Base-by-base conservation (phyloP, 1,139 yeast species). In the Saccharomyces hybrid region DNA sequence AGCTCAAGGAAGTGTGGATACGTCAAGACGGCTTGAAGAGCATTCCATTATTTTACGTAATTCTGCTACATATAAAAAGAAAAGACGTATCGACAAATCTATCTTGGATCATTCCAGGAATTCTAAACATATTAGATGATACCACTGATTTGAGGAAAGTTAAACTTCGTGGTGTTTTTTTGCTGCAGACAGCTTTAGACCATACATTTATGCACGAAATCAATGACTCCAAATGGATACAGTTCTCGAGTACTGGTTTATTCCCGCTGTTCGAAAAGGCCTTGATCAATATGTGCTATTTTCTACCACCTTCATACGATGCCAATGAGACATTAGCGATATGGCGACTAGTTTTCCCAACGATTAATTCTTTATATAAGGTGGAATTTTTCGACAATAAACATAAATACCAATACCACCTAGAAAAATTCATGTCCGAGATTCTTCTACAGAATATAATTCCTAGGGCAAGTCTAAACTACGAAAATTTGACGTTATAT, bases 91-190 rank as follows among this genome's bases (percentile, higher is more conserved):
- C 70, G 3, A 47, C 62, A 1, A 64, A 67, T 54, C 47, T 68
- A 26, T 59, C 67, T 61, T 68, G 72, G 72, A 64, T 68, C 13
- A 62, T 61, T 5, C 71, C 72, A 4, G 70, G 68, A 4, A 64
- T 68, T n/a, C 53, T 67, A 25, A 67, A 67, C 53, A 51, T 67
- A 8, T 42, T 68, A 47, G 71, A 67, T 50, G 67, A 66, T 51
- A 62, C 68, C 1, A 57, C 59, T 6, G 67, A 66, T 53, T 34
- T 65, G 6, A 51, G 51, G 8, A 56, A 59, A 13, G 56, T 67
- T 3, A 63, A 63, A 53, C 46, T 67, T 16, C 55, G 54, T 20
- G 69, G 67, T 23, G 66, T 66, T 1, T 11, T 54, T 5, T 48
- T 68, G 25, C 52, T 67, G 31, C 49, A 50, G 13, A 53, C 51